Conservation (phyloP, 306 rosid genomes). For the Crotalaria pallida region DNA sequence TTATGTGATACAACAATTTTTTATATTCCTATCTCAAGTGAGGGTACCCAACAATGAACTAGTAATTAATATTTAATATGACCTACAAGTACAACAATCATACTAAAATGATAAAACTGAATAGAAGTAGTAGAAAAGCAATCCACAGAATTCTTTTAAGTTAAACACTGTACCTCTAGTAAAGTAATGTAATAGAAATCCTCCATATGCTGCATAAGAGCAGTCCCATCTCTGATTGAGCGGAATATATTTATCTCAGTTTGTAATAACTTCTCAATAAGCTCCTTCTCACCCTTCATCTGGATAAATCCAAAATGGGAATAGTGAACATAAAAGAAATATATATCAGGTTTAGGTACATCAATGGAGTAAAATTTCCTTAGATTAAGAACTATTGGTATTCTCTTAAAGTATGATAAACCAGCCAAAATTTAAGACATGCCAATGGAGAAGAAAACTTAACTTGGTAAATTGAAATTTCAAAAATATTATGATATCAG, state of each 20-base stretch:
- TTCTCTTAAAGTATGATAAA: not conserved
- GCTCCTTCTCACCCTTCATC: slow-evolving; percentile 97
- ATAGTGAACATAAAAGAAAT: not conserved
- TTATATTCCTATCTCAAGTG: not conserved
- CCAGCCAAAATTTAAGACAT: not conserved
- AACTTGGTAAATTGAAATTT: not conserved
- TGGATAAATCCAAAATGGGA: slow-evolving; percentile 31
- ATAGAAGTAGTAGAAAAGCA: not conserved
- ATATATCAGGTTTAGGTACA: no score
- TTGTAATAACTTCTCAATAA: slow-evolving; percentile 71
- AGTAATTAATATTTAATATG: no score
- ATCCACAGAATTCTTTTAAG: not conserved
- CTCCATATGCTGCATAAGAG: slow-evolving; percentile 97
- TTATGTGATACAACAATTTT: not conserved
- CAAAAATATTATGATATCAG: not conserved
- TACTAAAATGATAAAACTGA: not conserved
- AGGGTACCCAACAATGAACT: not conserved
- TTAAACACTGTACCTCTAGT: slow-evolving; percentile 57
- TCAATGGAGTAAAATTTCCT: no score
- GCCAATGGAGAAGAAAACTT: not conserved
- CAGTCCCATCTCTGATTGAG: slow-evolving; percentile 92
- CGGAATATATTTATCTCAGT: slow-evolving; percentile 91
- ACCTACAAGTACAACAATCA: not conserved
- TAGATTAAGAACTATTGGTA: no score
- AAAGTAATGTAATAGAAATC: slow-evolving; percentile 88